phyloP scores from a whole-genome alignment of 805 yeast genomes.

The Ogataea salicorniae region DNA sequence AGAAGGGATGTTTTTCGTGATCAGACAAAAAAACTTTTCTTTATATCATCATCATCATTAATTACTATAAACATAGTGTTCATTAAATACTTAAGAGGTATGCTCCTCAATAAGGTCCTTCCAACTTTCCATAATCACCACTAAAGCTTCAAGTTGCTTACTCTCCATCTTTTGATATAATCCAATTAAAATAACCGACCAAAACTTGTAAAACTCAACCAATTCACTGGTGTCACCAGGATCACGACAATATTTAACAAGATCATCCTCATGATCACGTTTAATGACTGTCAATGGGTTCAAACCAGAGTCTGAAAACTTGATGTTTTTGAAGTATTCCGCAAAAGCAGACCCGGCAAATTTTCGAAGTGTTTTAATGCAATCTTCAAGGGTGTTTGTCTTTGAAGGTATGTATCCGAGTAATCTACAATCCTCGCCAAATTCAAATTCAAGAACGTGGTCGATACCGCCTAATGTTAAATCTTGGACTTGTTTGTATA shows the following conservation, averaged over 20 bases:
- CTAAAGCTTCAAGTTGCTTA: slow-evolving; percentile 30
- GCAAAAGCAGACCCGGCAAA: slow-evolving; percentile 57
- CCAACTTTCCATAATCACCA: slow-evolving; percentile 16
- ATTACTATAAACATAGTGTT: no score
- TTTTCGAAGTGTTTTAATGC: slow-evolving; percentile 37
- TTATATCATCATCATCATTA: no score
- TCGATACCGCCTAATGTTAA: slow-evolving; percentile 44
- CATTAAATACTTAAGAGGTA: no score
- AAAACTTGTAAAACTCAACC: slow-evolving; percentile 41
- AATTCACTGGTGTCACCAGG: slow-evolving; percentile 33
- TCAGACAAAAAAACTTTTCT: no score
- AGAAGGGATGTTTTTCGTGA: no score
- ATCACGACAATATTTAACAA: slow-evolving; percentile 6
- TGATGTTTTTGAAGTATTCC: slow-evolving; percentile 34
- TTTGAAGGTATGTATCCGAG: slow-evolving; percentile 41
- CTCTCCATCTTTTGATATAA: slow-evolving; percentile 37
- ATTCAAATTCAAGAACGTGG: slow-evolving; percentile 45
- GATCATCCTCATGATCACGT: slow-evolving; percentile 13
- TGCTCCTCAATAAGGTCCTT: background rate
- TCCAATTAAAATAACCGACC: slow-evolving; percentile 42
- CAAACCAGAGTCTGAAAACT: background rate
- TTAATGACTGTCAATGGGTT: slow-evolving; percentile 17
- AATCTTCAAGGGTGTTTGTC: slow-evolving; percentile 35
- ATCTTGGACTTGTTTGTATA: slow-evolving; percentile 38
- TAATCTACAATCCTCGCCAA: slow-evolving; percentile 51